A percentile compares a stretch with the other conserved stretches of the same genome.
These are phyloP conservation scores for Podospora pseudoanserina DNA, from an alignment of 495 filamentous ascomycete species.

Conservation along the genomic window DNA sequence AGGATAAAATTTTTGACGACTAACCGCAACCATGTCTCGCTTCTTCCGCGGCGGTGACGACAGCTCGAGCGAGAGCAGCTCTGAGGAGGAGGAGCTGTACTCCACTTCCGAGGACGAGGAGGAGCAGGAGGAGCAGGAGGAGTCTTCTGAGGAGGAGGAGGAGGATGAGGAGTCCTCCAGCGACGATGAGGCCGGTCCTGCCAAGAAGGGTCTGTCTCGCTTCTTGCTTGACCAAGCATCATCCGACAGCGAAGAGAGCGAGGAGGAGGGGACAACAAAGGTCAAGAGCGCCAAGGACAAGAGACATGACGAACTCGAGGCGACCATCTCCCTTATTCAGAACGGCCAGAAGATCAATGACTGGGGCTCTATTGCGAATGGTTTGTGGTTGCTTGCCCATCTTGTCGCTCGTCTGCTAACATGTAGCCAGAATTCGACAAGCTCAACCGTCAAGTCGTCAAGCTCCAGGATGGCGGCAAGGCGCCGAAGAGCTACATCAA, in stretches of 20 bases:
- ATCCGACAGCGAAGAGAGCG: slow-evolving; percentile 76
- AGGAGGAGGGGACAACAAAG: slow-evolving; percentile 76
- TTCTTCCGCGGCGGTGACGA: slow-evolving; percentile 94
- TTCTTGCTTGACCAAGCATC: slow-evolving; percentile 74
- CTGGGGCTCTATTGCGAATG: slow-evolving; percentile 87
- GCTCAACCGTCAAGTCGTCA: slow-evolving; percentile 83
- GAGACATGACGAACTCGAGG: slow-evolving; percentile 87
- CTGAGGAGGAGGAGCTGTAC: slow-evolving; percentile 90
- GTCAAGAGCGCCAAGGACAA: slow-evolving; percentile 98
- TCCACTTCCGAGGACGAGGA: slow-evolving; percentile 66
- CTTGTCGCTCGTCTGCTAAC: slow-evolving; percentile 19
- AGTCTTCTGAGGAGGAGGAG: slow-evolving; percentile 48
- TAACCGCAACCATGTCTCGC: slow-evolving; percentile 68
- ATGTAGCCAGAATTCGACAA: slow-evolving; percentile 80
- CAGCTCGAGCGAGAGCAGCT: slow-evolving; percentile 77
- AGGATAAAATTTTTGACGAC: slow-evolving; percentile 10
- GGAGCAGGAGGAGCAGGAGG: slow-evolving; percentile 49
- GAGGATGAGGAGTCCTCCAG: slow-evolving; percentile 60
- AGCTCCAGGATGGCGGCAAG: slow-evolving; percentile 70
- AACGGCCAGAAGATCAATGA: slow-evolving; percentile 97
- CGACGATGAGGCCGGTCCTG: slow-evolving; percentile 59
- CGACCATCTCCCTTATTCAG: slow-evolving; percentile 81
- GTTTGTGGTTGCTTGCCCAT: slow-evolving; percentile 48
- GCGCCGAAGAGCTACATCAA: slow-evolving; percentile 89
- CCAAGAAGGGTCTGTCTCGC: slow-evolving; percentile 62